Evolutionary conservation across 306 rosid genomes (phyloP).

Genomic region (Spatholobus suberectus): DNA sequence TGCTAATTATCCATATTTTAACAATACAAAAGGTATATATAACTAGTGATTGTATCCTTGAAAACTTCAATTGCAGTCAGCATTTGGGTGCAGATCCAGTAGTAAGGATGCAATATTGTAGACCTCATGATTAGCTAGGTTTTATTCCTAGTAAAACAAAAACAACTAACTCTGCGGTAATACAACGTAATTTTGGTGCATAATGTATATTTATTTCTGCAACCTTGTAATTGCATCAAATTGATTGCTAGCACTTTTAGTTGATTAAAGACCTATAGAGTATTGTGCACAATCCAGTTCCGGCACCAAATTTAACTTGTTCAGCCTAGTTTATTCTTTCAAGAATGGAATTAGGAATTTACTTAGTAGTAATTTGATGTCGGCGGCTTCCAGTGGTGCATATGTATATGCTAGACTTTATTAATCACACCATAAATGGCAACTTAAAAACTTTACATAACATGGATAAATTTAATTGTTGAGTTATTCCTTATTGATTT

Average conservation of each 20-base stretch:
- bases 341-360: not conserved
- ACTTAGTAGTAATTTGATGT: not conserved
- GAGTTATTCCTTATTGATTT: not conserved
- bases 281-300: not conserved
- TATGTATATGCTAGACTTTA: not conserved
- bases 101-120: not conserved
- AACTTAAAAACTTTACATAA: not conserved
- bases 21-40: not conserved
- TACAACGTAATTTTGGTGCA: not conserved
- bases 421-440: not conserved
- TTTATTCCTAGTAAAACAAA: not conserved
- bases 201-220: not conserved
- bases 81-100: not conserved
- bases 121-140: not conserved
- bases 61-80: not conserved
- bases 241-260: not conserved
- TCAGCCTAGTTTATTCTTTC: not conserved
- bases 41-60: not conserved
- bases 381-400: not conserved
- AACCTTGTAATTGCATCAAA: not conserved
- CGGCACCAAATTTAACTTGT: not conserved
- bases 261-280: not conserved
- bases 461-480: not conserved
- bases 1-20: not conserved
- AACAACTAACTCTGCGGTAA: not conserved